phyloP scores from a whole-genome alignment of 176 grass and related monocot species.

The Puya raimondii region DNA sequence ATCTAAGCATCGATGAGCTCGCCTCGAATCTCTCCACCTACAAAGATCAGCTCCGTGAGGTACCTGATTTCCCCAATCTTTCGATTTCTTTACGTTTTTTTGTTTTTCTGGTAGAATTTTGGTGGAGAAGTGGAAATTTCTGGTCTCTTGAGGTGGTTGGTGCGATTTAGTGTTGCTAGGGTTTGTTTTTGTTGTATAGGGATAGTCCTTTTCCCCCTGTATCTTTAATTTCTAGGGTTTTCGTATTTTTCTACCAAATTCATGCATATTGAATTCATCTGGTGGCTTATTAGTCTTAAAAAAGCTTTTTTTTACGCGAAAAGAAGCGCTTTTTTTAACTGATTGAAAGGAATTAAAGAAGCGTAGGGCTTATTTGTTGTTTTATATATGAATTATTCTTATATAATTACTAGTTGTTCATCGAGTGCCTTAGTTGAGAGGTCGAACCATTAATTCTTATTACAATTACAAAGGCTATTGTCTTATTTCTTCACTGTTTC shows the following conservation, averaged over 20 bases:
- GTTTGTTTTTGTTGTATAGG: not conserved
- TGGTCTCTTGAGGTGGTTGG: not conserved
- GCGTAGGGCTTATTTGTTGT: too few relatives aligned
- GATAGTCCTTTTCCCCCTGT: not conserved
- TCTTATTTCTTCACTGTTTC: too few relatives aligned
- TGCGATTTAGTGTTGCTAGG: not conserved
- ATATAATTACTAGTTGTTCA: too few relatives aligned
- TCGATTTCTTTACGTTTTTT: not conserved
- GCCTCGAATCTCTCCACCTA: constrained; percentile 85
- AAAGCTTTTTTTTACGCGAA: too few relatives aligned
- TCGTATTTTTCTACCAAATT: not conserved
- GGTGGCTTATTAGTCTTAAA: too few relatives aligned
- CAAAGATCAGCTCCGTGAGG: constrained; percentile 85
- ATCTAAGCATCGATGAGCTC: constrained; percentile 88
- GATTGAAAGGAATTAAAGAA: too few relatives aligned
- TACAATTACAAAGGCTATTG: too few relatives aligned
- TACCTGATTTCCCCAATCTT: constrained; percentile 9
- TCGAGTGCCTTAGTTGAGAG: too few relatives aligned
- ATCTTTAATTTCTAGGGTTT: not conserved
- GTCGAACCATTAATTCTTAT: too few relatives aligned
- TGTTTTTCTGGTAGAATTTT: not conserved
- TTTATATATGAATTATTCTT: too few relatives aligned
- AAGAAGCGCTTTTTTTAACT: too few relatives aligned
- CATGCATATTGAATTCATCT: too few relatives aligned
- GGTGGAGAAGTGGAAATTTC: not conserved